Evolutionary conservation across 2,329 filamentous ascomycete species (phyloP).

Genomic region (Phyllosticta citribraziliensis): DNA sequence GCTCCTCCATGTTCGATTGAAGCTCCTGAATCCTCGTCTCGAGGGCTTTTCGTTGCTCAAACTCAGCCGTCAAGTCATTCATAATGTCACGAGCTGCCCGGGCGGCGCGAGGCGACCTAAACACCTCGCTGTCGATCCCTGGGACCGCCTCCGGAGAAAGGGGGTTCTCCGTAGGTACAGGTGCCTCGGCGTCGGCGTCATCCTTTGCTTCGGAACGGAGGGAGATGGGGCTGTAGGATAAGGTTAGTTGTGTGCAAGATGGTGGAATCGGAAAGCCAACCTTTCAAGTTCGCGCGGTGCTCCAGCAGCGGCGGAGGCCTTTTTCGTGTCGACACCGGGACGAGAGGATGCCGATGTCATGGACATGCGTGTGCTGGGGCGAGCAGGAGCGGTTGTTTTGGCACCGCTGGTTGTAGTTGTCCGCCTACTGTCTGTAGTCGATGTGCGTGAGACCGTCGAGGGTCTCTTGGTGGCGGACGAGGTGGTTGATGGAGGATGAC

Average conservation of each 20-base stretch:
- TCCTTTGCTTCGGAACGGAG: background rate
- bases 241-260: background rate
- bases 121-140: background rate
- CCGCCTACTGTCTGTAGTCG: background rate
- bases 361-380: constrained; percentile 6
- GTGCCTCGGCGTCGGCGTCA: background rate
- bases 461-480: background rate
- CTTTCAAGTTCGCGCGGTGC: constrained; percentile 1
- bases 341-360: background rate
- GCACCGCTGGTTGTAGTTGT: background rate
- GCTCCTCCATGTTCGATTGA: constrained; percentile 6
- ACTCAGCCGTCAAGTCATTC: constrained; percentile 7
- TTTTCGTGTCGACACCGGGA: background rate
- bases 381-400: background rate
- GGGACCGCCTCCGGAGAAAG: background rate
- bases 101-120: constrained; percentile 6
- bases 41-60: constrained; percentile 9
- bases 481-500: background rate
- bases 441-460: background rate
- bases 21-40: constrained; percentile 9
- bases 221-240: background rate
- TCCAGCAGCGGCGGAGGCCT: background rate
- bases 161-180: background rate
- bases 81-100: constrained; percentile 8
- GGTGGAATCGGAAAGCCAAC: background rate